Evolutionary conservation across 352 stramenopile species (phyloP).

Genomic region (Phytophthora macrochlamydospora): DNA sequence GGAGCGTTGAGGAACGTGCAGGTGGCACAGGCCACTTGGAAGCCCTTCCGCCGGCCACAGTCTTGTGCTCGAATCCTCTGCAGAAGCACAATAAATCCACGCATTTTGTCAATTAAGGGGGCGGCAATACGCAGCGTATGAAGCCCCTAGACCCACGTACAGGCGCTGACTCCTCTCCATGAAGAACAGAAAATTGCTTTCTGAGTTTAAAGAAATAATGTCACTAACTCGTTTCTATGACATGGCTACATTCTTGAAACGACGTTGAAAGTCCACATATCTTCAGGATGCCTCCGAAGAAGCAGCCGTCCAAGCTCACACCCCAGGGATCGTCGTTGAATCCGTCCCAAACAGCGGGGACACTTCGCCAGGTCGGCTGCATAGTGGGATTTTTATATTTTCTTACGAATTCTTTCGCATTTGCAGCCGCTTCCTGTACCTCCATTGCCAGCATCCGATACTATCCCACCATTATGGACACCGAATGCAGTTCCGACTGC

Average conservation of each 20-base stretch:
- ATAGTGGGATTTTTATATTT: background rate
- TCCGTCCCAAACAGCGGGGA: slow-evolving; percentile 2
- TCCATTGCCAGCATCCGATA: slow-evolving; percentile 32
- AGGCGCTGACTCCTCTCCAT: slow-evolving; percentile 30
- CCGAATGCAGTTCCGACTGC: slow-evolving; percentile 33
- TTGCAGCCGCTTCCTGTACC: slow-evolving; percentile 28
- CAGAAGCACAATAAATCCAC: background rate
- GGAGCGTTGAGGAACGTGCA: slow-evolving; percentile 77
- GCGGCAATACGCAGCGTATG: background rate
- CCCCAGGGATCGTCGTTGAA: slow-evolving; percentile 25
- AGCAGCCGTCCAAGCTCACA: slow-evolving; percentile 43
- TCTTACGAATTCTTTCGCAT: background rate
- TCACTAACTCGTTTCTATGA: background rate
- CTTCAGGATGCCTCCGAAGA: slow-evolving; percentile 46
- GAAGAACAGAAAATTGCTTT: background rate
- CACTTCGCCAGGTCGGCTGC: slow-evolving; percentile 10
- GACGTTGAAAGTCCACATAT: background rate
- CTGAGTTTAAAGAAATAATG: slow-evolving; percentile 5
- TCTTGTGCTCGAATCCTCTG: slow-evolving; percentile 54
- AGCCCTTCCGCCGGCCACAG: slow-evolving; percentile 59
- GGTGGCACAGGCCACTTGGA: slow-evolving; percentile 55
- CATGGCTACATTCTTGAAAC: background rate
- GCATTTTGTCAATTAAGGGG: background rate
- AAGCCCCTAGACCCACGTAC: slow-evolving; percentile 11
- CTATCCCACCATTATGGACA: slow-evolving; percentile 51